These are phyloP conservation scores for Jacaranda copaia DNA, from an alignment of 257 asterid species.

Conservation along the genomic window DNA sequence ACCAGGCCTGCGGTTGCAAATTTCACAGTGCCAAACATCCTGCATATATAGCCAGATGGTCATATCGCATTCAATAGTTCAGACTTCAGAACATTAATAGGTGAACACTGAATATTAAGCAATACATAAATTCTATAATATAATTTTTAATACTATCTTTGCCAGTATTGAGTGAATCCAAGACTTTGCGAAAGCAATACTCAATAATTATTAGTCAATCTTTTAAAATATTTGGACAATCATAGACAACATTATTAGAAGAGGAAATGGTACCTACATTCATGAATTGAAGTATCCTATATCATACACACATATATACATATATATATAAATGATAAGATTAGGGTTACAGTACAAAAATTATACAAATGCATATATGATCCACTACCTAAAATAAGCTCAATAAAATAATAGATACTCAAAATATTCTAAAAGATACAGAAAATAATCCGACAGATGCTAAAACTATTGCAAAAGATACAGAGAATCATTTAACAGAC, in stretches of 20 bases:
- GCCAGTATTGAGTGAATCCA: background rate
- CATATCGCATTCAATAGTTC: slow-evolving; percentile 21
- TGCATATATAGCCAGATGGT: slow-evolving; percentile 43
- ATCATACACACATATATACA: too few species aligned
- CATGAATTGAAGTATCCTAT: too few species aligned
- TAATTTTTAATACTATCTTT: background rate
- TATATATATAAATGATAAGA: too few species aligned
- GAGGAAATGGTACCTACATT: too few species aligned
- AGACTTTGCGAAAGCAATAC: background rate
- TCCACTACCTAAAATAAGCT: too few species aligned
- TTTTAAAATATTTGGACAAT: background rate
- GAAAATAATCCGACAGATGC: too few species aligned
- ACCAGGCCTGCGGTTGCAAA: slow-evolving; percentile 97
- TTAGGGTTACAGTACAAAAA: too few species aligned
- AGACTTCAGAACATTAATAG: slow-evolving; percentile 14
- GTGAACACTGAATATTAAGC: slow-evolving; percentile 3
- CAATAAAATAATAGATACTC: too few species aligned
- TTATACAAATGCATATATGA: too few species aligned
- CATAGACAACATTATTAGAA: background rate
- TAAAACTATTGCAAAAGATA: too few species aligned
- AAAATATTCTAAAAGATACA: too few species aligned
- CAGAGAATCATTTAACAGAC: too few species aligned
- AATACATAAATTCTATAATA: background rate
- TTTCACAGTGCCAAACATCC: slow-evolving; percentile 99
- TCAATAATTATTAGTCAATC: background rate